Conservation (phyloP, 306 rosid genomes). For the Abrus precatorius region DNA sequence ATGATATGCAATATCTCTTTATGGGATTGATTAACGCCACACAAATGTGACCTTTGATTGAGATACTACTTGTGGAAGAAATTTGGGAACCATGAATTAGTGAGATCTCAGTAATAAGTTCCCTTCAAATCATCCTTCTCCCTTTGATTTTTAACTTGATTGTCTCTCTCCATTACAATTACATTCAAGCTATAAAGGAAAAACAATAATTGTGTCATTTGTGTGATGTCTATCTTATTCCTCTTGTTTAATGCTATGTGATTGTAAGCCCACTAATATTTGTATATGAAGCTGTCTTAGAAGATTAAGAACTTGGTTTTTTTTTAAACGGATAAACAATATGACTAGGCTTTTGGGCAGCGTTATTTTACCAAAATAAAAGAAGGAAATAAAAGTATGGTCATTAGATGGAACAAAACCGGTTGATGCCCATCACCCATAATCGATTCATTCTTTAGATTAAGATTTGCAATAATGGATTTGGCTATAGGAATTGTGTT, state of each 20-base stretch:
- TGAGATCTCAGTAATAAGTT: background rate
- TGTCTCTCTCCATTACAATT: background rate
- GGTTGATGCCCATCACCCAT: background rate
- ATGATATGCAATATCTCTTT: background rate
- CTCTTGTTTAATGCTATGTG: constrained; percentile 10
- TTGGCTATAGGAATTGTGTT: constrained; percentile 20
- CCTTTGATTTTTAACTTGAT: background rate
- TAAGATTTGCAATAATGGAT: background rate
- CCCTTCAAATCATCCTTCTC: background rate
- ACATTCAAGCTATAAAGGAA: background rate
- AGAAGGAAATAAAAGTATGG: background rate
- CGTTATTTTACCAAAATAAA: background rate
- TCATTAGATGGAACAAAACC: background rate
- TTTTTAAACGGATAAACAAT: background rate
- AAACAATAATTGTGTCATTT: constrained; percentile 8
- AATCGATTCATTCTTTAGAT: constrained; percentile 3
- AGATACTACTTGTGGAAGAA: background rate
- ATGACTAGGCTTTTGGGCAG: background rate
- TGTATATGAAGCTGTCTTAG: background rate
- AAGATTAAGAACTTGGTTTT: background rate
- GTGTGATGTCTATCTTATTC: constrained; percentile 20
- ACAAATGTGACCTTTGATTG: background rate
- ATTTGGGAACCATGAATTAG: background rate
- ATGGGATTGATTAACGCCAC: background rate
- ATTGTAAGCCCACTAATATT: constrained; percentile 33